Conservation (phyloP, 1,139 yeast species). For the Yamadazyma sp. region DNA sequence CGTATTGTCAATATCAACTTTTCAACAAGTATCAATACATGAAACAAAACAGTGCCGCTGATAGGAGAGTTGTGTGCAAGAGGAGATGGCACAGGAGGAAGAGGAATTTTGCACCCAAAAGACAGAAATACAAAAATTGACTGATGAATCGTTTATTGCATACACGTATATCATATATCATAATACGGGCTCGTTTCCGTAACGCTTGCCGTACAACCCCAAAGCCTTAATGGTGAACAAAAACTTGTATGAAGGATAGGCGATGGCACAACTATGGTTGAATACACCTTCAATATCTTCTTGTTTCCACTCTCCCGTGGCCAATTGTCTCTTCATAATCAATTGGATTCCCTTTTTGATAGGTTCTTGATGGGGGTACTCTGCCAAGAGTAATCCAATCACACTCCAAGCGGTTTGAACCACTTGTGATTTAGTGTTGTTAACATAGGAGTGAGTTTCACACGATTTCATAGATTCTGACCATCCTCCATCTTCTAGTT, state of each 20-base stretch:
- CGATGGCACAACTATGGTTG: conserved; percentile 89
- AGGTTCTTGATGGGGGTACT: conserved; percentile 69
- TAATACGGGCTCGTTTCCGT: conserved; percentile 8
- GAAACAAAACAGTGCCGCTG: too few relatives aligned
- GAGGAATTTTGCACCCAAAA: too few relatives aligned
- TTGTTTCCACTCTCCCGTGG: conserved; percentile 81
- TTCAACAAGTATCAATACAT: too few relatives aligned
- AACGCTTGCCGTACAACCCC: conserved; percentile 62
- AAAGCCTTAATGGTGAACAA: conserved; percentile 90
- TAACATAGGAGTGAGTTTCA: conserved; percentile 79
- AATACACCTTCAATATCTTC: conserved; percentile 95
- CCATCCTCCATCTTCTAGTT: conserved; percentile 94
- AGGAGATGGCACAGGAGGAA: too few relatives aligned
- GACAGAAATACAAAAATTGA: too few relatives aligned
- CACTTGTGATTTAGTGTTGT: conserved; percentile 56
- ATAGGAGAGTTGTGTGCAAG: too few relatives aligned
- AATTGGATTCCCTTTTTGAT: conserved; percentile 64
- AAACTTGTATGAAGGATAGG: conserved; percentile 90
- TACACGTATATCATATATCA: too few relatives aligned
- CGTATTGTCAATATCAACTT: too few relatives aligned
- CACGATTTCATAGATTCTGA: conserved; percentile 85
- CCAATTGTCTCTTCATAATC: conserved; percentile 64
- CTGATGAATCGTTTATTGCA: too few relatives aligned
- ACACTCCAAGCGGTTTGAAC: conserved; percentile 95
- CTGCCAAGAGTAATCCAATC: conserved; percentile 77